Percentiles rank a stretch among this genome's conserved stretches.
Conservation (phyloP, 768 basidiomycete genomes). For the Antrodiella citrinella region DNA sequence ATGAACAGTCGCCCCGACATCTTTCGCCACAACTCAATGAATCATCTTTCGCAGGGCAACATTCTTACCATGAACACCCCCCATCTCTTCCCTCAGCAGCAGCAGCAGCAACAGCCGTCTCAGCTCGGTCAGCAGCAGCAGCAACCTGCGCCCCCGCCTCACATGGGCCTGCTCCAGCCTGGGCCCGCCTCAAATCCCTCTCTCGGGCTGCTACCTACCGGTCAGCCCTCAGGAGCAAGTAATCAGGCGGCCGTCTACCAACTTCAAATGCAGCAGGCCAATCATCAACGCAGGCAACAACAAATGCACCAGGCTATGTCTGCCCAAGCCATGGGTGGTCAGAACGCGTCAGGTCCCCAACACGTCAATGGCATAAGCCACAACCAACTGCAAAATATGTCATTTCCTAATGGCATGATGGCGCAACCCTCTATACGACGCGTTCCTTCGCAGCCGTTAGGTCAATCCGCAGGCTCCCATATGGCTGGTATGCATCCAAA, state of each 20-base stretch:
- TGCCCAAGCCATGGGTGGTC: constrained; percentile 27
- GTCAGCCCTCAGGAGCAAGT: constrained; percentile 13
- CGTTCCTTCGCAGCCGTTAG: constrained; percentile 46
- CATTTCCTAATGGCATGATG: constrained; percentile 34
- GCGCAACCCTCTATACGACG: constrained; percentile 37
- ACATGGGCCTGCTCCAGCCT: constrained; percentile 30
- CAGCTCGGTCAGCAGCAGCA: constrained; percentile 30
- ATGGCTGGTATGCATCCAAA: constrained; percentile 27
- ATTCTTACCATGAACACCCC: constrained; percentile 20
- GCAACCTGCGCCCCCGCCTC: constrained; percentile 27
- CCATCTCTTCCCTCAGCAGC: constrained; percentile 30
- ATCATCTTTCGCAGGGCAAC: constrained; percentile 33
- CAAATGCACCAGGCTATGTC: constrained; percentile 19
- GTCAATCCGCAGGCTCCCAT: constrained; percentile 28
- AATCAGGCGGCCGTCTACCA: constrained; percentile 13
- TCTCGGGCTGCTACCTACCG: constrained; percentile 23
- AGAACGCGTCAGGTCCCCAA: constrained; percentile 25
- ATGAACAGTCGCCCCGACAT: constrained; percentile 51
- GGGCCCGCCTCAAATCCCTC: constrained; percentile 15
- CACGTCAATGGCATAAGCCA: constrained; percentile 27
- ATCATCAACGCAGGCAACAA: constrained; percentile 20
- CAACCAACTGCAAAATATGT: constrained; percentile 33
- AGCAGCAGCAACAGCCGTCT: constrained; percentile 18
- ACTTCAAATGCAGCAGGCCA: constrained; percentile 19
- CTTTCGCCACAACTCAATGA: constrained; percentile 36